Conservation (phyloP, 164 flowering plant species). For the Euptelea pleiosperma region DNA sequence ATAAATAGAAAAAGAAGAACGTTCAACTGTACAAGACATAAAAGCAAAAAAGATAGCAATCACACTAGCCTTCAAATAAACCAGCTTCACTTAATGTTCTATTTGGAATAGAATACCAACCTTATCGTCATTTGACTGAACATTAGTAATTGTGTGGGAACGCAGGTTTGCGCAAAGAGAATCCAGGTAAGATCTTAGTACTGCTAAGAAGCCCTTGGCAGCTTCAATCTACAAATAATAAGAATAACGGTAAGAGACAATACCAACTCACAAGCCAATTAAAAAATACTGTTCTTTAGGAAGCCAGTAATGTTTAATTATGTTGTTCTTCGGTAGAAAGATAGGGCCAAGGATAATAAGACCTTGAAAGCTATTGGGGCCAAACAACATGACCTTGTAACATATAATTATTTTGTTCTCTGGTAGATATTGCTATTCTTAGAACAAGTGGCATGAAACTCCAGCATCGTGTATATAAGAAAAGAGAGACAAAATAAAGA, state of each 20-base stretch:
- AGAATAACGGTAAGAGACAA: constrained; percentile 4
- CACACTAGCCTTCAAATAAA: background rate
- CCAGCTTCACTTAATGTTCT: background rate
- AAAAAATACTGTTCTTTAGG: too few relatives aligned
- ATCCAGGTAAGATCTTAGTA: constrained; percentile 76
- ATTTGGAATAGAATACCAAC: constrained; percentile 30
- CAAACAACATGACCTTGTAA: too few relatives aligned
- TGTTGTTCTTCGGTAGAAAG: background rate
- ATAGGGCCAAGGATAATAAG: too few relatives aligned
- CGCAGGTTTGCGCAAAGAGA: constrained; percentile 87
- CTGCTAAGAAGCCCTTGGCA: constrained; percentile 73
- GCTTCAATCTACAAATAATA: constrained; percentile 65
- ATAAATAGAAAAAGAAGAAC: too few relatives aligned
- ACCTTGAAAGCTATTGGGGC: too few relatives aligned
- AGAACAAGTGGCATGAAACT: too few relatives aligned
- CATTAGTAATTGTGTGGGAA: constrained; percentile 95
- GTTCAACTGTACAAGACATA: too few relatives aligned
- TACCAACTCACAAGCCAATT: too few relatives aligned
- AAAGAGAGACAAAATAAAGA: background rate
- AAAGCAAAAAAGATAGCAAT: background rate
- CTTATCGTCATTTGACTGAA: constrained; percentile 96
- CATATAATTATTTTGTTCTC: too few relatives aligned
- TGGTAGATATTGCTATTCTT: too few relatives aligned
- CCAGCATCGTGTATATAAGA: background rate
- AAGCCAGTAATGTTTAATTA: background rate